Evolutionary conservation across 768 basidiomycete genomes (phyloP), one percentile per base, ranked within the genome.

Genomic region (Pisolithus orientalis): DNA sequence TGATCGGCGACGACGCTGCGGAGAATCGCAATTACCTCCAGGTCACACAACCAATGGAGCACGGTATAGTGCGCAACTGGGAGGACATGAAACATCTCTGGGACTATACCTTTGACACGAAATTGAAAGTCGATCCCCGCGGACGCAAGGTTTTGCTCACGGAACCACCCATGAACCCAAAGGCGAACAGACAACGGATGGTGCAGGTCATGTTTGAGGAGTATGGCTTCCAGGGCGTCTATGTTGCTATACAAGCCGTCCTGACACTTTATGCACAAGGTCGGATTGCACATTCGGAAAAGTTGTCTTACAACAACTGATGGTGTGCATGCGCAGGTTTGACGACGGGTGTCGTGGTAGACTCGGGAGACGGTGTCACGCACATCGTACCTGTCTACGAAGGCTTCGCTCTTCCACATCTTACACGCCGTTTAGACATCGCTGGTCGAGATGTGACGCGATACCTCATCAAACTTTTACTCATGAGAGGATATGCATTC

Each of bases 401-500:
- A 52, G 96, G 96, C 29, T 98, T 86, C 65, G 85, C 95, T 2
- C 82, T 99, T 47, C 95, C 95, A 1, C 96, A 98, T 69, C 77
- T 98, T 43, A 98, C 93, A 2, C 82, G 87, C 38, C 86, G 96
- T 56, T 77, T 99, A 54, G 96, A 99, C 65, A 97, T 99, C 60
- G 96, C 96, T 50, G 96, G 96, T 17, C 84, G 96, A 58, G 96
- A 99, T 67, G 96, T 99, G 44, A 99, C 96, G 44, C 84, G 94
- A 62, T 99, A 99, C 71, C 76, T 99, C 70, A 99, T 99, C 81
- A 99, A 98, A 73, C 80, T 99, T n/a, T 77, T 99, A 32, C 82
- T 98, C 60, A 97, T 97, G 94, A 85, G 95, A n/a, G 96, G 96
- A n/a, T 98, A 99, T 69, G 96, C 96, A 1, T 98, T 99, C 80